Evolutionary conservation across 2,329 filamentous ascomycete genomes (phyloP), one percentile per base, ranked within the genome.

Genomic region (Colletotrichum kahawae): DNA sequence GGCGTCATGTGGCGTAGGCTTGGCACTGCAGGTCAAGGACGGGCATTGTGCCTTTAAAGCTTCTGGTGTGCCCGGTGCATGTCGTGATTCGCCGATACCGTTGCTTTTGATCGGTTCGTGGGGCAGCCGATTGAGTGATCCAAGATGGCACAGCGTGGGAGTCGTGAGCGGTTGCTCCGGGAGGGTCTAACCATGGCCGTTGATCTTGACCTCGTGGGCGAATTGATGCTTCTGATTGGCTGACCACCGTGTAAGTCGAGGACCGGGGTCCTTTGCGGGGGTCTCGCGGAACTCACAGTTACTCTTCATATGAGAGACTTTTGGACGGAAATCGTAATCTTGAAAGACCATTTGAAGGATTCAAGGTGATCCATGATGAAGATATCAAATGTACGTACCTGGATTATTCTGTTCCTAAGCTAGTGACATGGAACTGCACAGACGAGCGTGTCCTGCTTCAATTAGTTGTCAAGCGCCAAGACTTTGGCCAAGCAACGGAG

Each of bases 11-110:
- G 71, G 74, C 71, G 62, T 75, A 51, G 36, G 31, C 71, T 74
- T 76, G 74, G 74, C 74, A 62, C 70, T 76, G 70, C 70, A 74
- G 71, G 70, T 74, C 71, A 27, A 68, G 51, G 57, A 48, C 69
- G 51, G 66, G 34, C 59, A 43, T 54, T 34, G 43, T 67, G 69
- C 64, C 64, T 63, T 51, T 38, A 64, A 67, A n/a, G 73, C 59
- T 59, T 75, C 59, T 38, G 29, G 64, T 67, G 34, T 63, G 43
- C 24, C 21, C 27, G 21, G 33, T 24, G 21, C 1, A 48, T 18
- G 18, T n/a, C 16, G 33, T 68, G 57, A 76, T 76, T 76, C 65
- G 74, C 33, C 73, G 38, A 69, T 54, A 7, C 27, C 13, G 24
- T 27, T 54, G 12, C 8, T 7, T 69, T 56, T n/a, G 16, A 16